Conservation (phyloP, 2,329 filamentous ascomycete species). For the Curvularia sp. region DNA sequence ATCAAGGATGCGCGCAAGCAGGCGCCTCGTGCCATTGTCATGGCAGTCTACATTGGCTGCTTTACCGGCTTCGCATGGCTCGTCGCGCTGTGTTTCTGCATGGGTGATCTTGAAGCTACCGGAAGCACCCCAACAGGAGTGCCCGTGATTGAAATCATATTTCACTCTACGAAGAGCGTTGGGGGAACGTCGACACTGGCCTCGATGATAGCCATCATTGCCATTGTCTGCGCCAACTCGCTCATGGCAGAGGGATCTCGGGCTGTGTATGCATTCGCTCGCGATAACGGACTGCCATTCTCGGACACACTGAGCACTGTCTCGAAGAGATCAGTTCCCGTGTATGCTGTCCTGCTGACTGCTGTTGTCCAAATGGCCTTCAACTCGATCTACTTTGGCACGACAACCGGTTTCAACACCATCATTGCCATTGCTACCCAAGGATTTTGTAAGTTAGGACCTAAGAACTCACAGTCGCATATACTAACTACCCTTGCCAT, state of each 20-base stretch:
- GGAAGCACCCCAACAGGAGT: conserved; percentile 57
- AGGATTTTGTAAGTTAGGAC: conserved; percentile 58
- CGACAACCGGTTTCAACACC: conserved; percentile 62
- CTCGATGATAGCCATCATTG: conserved; percentile 59
- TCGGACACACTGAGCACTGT: conserved; percentile 57
- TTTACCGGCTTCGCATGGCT: conserved; percentile 50
- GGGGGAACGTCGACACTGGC: conserved; percentile 56
- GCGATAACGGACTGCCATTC: conserved; percentile 63
- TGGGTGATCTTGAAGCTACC: conserved; percentile 55
- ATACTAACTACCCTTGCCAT: conserved; percentile 5
- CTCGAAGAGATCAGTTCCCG: conserved; percentile 57
- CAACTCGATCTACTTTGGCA: conserved; percentile 63
- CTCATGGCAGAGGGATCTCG: conserved; percentile 58
- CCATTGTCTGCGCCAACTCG: conserved; percentile 55
- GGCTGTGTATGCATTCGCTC: conserved; percentile 57
- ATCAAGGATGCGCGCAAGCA: conserved; percentile 60
- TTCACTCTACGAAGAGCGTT: conserved; percentile 56
- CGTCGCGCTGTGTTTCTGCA: conserved; percentile 52
- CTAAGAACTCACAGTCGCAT: not conserved
- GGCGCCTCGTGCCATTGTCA: conserved; percentile 55
- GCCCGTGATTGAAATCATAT: conserved; percentile 62
- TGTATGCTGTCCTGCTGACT: conserved; percentile 58
- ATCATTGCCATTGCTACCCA: conserved; percentile 64
- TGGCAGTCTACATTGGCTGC: conserved; percentile 51
- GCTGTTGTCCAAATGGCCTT: conserved; percentile 60